A percentile compares a stretch with the other conserved stretches of the same genome.
phyloP scores from a whole-genome alignment of 2,329 filamentous ascomycete genomes.

The Cylindrodendrum hubeiense region DNA sequence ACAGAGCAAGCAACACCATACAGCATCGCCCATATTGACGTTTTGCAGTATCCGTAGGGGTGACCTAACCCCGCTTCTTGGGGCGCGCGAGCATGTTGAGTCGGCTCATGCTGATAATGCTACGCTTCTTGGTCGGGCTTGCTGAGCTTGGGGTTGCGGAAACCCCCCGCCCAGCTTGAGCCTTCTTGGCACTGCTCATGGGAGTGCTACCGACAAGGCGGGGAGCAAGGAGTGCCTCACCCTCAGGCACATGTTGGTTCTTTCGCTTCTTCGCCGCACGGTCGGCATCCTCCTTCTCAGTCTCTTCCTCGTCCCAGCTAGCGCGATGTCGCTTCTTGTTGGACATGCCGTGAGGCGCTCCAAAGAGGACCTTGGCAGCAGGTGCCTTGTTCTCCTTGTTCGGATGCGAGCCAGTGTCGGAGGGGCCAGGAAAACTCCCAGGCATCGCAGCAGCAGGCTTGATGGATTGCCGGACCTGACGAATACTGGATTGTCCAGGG shows the following conservation, averaged over 20 bases:
- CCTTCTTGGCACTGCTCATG: slow-evolving; percentile 50
- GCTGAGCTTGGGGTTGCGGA: slow-evolving; percentile 43
- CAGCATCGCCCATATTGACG: background rate
- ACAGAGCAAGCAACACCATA: slow-evolving; percentile 2
- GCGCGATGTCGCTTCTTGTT: slow-evolving; percentile 76
- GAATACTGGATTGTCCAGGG: slow-evolving; percentile 71
- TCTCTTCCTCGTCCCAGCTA: slow-evolving; percentile 68
- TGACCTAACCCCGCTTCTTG: slow-evolving; percentile 64
- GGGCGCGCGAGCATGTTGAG: slow-evolving; percentile 72
- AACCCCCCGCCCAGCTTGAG: slow-evolving; percentile 42
- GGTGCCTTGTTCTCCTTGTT: slow-evolving; percentile 70
- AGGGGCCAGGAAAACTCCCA: slow-evolving; percentile 63
- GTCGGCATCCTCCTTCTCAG: slow-evolving; percentile 59
- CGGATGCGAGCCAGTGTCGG: slow-evolving; percentile 49
- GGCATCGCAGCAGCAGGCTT: slow-evolving; percentile 62
- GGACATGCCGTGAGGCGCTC: slow-evolving; percentile 70
- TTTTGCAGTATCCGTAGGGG: slow-evolving; percentile 7
- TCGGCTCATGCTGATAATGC: slow-evolving; percentile 67
- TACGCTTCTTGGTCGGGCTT: slow-evolving; percentile 66
- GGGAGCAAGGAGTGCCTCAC: slow-evolving; percentile 65
- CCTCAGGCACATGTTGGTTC: slow-evolving; percentile 61
- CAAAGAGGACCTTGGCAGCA: slow-evolving; percentile 52
- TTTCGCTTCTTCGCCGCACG: slow-evolving; percentile 72
- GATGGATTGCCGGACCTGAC: slow-evolving; percentile 68
- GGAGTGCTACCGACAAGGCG: slow-evolving; percentile 56